Evolutionary conservation across 176 grass and related monocot genomes (phyloP), one percentile per base, ranked within the genome.

Genomic region (Calamus simplicifolius): DNA sequence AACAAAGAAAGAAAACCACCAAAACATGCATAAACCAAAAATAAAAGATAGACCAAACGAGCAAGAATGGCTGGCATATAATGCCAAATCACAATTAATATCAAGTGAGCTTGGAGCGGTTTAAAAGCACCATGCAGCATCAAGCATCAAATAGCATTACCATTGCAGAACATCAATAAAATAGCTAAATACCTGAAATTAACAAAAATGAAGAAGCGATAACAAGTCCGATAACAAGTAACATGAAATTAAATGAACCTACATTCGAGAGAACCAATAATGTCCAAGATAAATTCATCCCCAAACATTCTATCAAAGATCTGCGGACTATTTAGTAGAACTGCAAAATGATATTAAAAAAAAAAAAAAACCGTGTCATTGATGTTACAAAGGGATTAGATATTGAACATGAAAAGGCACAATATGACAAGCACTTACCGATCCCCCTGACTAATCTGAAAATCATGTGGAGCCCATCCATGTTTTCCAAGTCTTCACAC

Each of bases 231-330:
- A 10, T 43, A 43, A 43, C 35, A 43, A 12, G 35, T 43, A 43
- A 12, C 35, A 43, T 43, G 18, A 69, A 58, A 76, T 72, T 64
- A 76, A 49, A 64, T 25, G 38, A 77, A 63, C 84, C 49, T 90
- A 96, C 91, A 87, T 68, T 96, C 91, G 77, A 96, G 86, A 60
- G 68, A 49, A 18, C 80, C 86, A 75, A 90, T 82, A 77, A 96
- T 78, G 70, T 90, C 83, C 59, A 82, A 72, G 73, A 96, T 96
- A 79, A 75, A 75, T 50, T 82, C 83, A 71, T 87, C 83, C 3
- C 77, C 83, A 75, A 96, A 80, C 57, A 96, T 87, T 75, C 69
- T 78, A 59, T 96, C 58, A 69, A 85, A 87, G 72, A 96, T 87
- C 5, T 53, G 65, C 52, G 62, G 57, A 64, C 51, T 85, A 75